phyloP scores from a whole-genome alignment of 73 alveolate species.

The Loxodes magnus region DNA sequence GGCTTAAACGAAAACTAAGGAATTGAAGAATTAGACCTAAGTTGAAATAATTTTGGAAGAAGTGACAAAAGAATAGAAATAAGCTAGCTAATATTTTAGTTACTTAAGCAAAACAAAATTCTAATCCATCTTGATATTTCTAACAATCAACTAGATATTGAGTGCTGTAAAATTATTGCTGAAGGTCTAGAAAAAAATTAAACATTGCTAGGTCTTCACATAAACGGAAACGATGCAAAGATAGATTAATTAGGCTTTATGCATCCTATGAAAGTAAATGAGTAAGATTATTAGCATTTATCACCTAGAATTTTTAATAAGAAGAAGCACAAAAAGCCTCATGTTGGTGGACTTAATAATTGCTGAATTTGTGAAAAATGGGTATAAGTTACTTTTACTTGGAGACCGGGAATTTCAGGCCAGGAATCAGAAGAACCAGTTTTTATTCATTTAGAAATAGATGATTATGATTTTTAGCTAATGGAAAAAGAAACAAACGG shows the following conservation, averaged over 20 bases:
- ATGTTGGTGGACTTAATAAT: too few relatives aligned
- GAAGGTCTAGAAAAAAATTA: conserved; percentile 58
- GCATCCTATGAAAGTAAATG: conserved; percentile 20
- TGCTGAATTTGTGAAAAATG: conserved; percentile 12
- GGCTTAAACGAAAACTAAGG: conserved; percentile 1
- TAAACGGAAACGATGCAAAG: conserved; percentile 65
- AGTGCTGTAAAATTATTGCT: conserved; percentile 40
- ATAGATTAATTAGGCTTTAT: conserved; percentile 67
- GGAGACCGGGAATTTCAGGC: conserved; percentile 10
- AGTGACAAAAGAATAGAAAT: neutral
- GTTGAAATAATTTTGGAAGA: conserved; percentile 9
- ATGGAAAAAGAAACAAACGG: conserved; percentile 3
- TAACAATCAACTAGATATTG: conserved; percentile 38
- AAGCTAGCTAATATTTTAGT: conserved; percentile 17
- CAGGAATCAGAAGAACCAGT: conserved; percentile 3
- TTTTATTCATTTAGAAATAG: conserved; percentile 7
- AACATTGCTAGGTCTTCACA: conserved; percentile 65
- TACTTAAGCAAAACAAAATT: conserved; percentile 31
- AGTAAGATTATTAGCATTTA: too few relatives aligned
- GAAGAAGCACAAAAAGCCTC: too few relatives aligned
- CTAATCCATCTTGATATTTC: conserved; percentile 69
- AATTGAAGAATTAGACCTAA: neutral
- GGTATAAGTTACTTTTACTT: conserved; percentile 4
- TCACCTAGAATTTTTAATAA: too few relatives aligned
- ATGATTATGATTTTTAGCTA: conserved; percentile 1